Conservation (phyloP, 2,329 filamentous ascomycete genomes). For the Monosporascus sp. region DNA sequence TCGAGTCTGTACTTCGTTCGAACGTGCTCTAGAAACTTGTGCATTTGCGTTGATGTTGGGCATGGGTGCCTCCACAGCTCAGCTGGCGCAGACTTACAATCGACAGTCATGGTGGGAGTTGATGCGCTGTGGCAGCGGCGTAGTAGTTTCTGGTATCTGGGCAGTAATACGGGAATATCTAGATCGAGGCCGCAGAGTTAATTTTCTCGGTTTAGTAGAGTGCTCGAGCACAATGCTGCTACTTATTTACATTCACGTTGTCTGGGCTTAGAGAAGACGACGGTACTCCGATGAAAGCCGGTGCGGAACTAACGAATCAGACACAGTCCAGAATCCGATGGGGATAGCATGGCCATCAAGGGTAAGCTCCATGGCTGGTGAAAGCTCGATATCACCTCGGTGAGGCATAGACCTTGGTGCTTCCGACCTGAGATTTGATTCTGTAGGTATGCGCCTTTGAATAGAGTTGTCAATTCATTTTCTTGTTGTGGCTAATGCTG, state of each 20-base stretch:
- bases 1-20: slow-evolving; percentile 61
- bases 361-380: neutral
- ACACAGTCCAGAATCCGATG: neutral
- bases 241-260: neutral
- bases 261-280: neutral
- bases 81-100: slow-evolving; percentile 17
- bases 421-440: too few species aligned
- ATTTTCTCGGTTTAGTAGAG: too few species aligned
- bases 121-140: neutral
- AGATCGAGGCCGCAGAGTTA: neutral
- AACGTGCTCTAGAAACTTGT: slow-evolving; percentile 63
- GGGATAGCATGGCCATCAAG: neutral
- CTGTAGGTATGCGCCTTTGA: too few species aligned
- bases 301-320: neutral
- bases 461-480: too few species aligned
- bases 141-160: neutral
- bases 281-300: neutral
- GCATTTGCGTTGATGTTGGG: slow-evolving; percentile 65
- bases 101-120: slow-evolving; percentile 16
- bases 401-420: too few species aligned
- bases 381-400: neutral
- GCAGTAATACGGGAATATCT: too few species aligned
- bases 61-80: slow-evolving; percentile 68
- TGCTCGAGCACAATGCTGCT: too few species aligned
- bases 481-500: too few species aligned